Evolutionary conservation across 108 stramenopile genomes (phyloP).

Genomic region (Cyclotella atomus): DNA sequence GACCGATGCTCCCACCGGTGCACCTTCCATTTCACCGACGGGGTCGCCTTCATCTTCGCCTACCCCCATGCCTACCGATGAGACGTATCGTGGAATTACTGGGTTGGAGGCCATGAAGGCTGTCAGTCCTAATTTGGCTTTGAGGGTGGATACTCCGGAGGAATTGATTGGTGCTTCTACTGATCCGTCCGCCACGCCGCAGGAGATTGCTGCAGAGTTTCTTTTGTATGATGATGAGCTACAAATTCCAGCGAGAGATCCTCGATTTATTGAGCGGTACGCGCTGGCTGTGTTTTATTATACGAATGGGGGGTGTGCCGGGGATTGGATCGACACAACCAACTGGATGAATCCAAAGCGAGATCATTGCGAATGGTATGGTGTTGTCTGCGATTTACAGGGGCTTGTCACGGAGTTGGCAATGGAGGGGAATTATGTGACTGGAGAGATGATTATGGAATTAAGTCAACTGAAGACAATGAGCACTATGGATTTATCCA

Average conservation of each 20-base stretch:
- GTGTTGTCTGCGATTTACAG: slow-evolving; percentile 29
- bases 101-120: slow-evolving; percentile 29
- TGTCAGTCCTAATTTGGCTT: slow-evolving; percentile 7
- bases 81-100: slow-evolving; percentile 8
- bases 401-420: slow-evolving; percentile 33
- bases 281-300: slow-evolving; percentile 32
- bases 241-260: slow-evolving; percentile 23
- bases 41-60: background rate
- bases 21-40: slow-evolving; percentile 4
- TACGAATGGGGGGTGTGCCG: slow-evolving; percentile 37
- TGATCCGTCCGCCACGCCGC: slow-evolving; percentile 23
- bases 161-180: slow-evolving; percentile 27
- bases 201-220: slow-evolving; percentile 43
- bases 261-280: slow-evolving; percentile 42
- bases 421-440: slow-evolving; percentile 21
- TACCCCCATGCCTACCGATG: slow-evolving; percentile 3
- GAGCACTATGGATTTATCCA: slow-evolving; percentile 38
- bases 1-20: background rate
- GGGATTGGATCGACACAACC: slow-evolving; percentile 23
- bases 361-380: slow-evolving; percentile 50
- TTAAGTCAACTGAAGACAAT: slow-evolving; percentile 22
- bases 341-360: slow-evolving; percentile 24
- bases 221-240: slow-evolving; percentile 39
- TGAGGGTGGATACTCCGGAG: slow-evolving; percentile 25
- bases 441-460: slow-evolving; percentile 30